Evolutionary conservation across 352 stramenopile genomes (phyloP), one percentile per base, ranked within the genome.

Genomic region (Globisporangium middletonii): DNA sequence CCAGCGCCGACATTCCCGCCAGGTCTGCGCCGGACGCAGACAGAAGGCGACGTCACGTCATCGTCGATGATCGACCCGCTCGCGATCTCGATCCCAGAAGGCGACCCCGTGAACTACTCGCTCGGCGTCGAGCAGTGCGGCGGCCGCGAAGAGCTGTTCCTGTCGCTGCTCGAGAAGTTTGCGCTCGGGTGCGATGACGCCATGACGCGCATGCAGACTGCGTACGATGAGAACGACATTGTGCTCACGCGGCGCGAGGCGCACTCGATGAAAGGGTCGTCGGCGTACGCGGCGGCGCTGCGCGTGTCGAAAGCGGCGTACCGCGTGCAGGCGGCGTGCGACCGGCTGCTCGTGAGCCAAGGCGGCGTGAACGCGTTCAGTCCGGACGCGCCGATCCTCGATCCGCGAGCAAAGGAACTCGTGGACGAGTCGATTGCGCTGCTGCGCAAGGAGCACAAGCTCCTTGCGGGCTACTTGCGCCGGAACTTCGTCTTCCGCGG

Each of bases 131-230:
- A 88, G 37, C 83, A 94, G 62, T 94, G 83, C 58, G 83, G 81
- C n/a, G 79, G 70, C 9, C 65, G 73, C 7, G 83, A 94, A 69
- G 79, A 90, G 33, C 67, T 94, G 16, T 92, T 94, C 54, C 57
- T 92, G 50, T 86, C 76, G 23, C 64, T 94, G 47, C 65, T 94
- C 2, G 81, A 91, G 59, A 94, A 92, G 62, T 94, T 91, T 59
- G 66, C 67, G 1, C 49, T 79, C 28, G 84, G 75, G 8, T 88
- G 76, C 53, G 78, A 89, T 53, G 67, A 55, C 0, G 73, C 78
- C 38, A 86, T 92, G 73, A 55, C 62, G 4, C 68, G 76, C 2
- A 82, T 94, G 54, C 56, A 83, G 19, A 61, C 57, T 42, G 74
- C 79, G 0, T 75, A 85, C 27, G 57, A 77, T 12, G 41, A 64